These are phyloP conservation scores for Lathyrus aphaca DNA, from an alignment of 306 rosid genomes.

Conservation along the genomic window DNA sequence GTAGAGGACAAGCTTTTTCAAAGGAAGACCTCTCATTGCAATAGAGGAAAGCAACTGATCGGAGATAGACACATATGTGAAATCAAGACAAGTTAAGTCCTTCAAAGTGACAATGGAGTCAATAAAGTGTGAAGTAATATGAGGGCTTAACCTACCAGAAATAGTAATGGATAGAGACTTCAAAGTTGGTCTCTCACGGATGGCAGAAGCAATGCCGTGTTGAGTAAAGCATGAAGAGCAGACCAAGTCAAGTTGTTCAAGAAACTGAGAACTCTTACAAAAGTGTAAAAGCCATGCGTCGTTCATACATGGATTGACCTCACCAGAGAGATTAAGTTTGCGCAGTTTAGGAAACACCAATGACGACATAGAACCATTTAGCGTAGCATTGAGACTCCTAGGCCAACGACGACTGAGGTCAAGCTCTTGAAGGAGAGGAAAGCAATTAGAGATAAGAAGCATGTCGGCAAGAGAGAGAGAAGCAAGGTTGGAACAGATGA, in stretches of 20 bases:
- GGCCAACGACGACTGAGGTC: neutral
- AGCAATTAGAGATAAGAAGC: conserved; percentile 37
- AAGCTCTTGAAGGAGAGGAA: conserved; percentile 57
- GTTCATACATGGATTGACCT: conserved; percentile 34
- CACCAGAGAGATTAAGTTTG: conserved; percentile 65
- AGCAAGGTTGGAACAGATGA: conserved; percentile 42
- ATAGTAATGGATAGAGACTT: conserved; percentile 49
- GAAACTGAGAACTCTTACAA: conserved; percentile 42
- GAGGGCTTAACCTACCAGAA: no score
- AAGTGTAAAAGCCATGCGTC: conserved; percentile 45
- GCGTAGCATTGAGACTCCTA: conserved; percentile 41
- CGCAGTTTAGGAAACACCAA: conserved; percentile 46
- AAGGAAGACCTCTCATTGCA: no score
- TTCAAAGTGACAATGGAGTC: no score
- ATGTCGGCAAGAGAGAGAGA: conserved; percentile 38
- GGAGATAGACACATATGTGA: no score
- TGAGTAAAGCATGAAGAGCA: neutral
- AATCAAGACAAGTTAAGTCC: no score
- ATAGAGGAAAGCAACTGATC: no score
- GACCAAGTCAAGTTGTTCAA: conserved; percentile 43
- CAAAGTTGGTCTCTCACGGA: conserved; percentile 46
- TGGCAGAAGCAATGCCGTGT: conserved; percentile 34
- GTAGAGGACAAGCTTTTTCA: no score
- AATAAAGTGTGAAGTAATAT: no score
- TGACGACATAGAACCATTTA: conserved; percentile 39